These are phyloP conservation scores for Geotrichum bryndzae DNA, from an alignment of 1,139 yeast genomes.

Conservation along the genomic window DNA sequence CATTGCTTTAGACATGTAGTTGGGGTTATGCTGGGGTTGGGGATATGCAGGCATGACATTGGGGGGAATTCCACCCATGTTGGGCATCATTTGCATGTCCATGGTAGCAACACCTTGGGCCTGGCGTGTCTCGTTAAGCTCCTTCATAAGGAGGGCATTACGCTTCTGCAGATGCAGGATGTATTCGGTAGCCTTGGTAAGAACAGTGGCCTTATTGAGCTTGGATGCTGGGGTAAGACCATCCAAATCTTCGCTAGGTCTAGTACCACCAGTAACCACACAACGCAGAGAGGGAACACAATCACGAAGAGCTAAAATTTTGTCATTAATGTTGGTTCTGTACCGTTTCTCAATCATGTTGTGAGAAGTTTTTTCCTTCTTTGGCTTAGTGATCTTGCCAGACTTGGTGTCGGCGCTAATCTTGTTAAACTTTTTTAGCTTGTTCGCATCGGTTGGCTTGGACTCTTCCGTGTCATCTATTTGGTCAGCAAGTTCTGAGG, in stretches of 20 bases:
- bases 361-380: constrained; percentile 59
- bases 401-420: constrained; percentile 19
- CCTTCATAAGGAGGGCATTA: constrained; percentile 51
- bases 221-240: constrained; percentile 85
- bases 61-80: constrained; percentile 14
- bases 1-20: constrained; percentile 31
- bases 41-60: constrained; percentile 15
- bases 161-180: constrained; percentile 74
- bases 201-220: constrained; percentile 80
- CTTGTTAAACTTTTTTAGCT: not conserved
- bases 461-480: not conserved
- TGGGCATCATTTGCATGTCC: constrained; percentile 15
- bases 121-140: constrained; percentile 35
- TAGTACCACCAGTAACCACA: constrained; percentile 31
- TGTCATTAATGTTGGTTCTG: constrained; percentile 69
- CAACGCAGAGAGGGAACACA: constrained; percentile 60
- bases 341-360: constrained; percentile 76
- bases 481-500: not conserved
- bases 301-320: constrained; percentile 63
- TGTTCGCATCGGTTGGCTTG: not conserved
- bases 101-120: not conserved
- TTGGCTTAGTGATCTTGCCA: constrained; percentile 31
- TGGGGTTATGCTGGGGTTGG: constrained; percentile 14
- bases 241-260: constrained; percentile 50
- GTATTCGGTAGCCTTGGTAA: constrained; percentile 86